phyloP scores from a whole-genome alignment of 805 yeast species.

The Hanseniaspora occidentalis region DNA sequence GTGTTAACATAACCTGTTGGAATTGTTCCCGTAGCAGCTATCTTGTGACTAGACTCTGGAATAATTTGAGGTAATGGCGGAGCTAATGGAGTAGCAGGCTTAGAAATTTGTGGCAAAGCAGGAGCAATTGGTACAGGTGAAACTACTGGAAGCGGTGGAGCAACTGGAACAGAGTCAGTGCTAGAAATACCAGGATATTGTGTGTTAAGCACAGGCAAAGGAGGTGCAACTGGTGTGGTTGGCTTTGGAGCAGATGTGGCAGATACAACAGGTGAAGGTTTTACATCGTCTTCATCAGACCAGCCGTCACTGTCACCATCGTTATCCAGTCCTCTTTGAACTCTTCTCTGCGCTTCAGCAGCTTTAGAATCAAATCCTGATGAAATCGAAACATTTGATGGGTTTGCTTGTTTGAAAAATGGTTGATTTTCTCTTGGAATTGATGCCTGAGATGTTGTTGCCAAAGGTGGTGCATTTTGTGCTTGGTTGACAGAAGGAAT shows the following conservation, averaged over 20 bases:
- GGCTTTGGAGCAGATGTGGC: conserved; percentile 10
- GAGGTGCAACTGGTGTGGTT: conserved; percentile 3
- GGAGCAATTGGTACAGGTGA: conserved; percentile 23
- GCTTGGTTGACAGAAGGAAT: no score
- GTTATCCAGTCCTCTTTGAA: conserved; percentile 42
- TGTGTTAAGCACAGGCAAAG: not conserved
- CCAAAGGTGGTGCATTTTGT: conserved; percentile 7
- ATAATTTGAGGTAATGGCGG: conserved; percentile 28
- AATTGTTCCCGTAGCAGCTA: no score
- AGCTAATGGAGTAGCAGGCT: conserved; percentile 28
- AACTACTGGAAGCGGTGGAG: conserved; percentile 22
- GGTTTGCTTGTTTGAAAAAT: conserved; percentile 39
- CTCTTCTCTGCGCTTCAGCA: conserved; percentile 58
- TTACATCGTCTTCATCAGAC: conserved; percentile 3
- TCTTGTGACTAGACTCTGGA: no score
- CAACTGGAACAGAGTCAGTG: conserved; percentile 20
- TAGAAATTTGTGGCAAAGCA: conserved; percentile 17
- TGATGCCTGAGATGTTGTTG: conserved; percentile 4
- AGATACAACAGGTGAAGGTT: conserved; percentile 6
- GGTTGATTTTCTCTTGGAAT: conserved; percentile 23
- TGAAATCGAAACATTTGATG: conserved; percentile 9
- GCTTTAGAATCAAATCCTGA: conserved; percentile 39
- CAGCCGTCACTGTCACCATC: conserved; percentile 17
- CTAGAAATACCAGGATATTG: conserved; percentile 7
- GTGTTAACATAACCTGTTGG: no score